Conservation (phyloP, 2,329 filamentous ascomycete genomes). For the Aspergillus spinulosporus region DNA sequence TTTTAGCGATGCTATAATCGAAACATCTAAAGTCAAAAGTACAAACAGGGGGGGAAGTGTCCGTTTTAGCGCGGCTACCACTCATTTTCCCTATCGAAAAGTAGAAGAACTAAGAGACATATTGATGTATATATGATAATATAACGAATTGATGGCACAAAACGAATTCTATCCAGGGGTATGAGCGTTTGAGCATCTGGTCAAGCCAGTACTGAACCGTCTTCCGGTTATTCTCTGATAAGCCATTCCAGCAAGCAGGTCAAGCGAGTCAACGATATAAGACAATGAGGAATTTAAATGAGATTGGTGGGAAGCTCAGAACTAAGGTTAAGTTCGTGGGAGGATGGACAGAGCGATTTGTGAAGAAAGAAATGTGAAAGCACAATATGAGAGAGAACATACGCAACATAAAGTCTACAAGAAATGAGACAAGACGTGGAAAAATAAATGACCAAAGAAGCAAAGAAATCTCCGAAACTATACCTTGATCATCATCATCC, state of each 20-base stretch:
- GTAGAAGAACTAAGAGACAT: background rate
- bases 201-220: background rate
- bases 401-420: too few species aligned
- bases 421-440: too few species aligned
- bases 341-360: background rate
- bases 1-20: background rate
- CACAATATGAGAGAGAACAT: too few species aligned
- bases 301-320: background rate
- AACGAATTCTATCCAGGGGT: background rate
- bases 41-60: background rate
- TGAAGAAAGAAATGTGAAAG: background rate
- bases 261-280: background rate
- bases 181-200: background rate
- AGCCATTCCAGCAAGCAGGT: background rate
- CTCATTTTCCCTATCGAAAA: background rate
- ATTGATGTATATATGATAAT: slow-evolving; percentile 3
- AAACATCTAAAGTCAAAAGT: background rate
- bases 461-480: background rate
- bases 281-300: background rate
- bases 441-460: background rate
- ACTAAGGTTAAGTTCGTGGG: background rate
- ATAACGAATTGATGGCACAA: slow-evolving; percentile 7
- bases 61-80: background rate
- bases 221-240: background rate
- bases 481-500: background rate